Base-by-base conservation (phyloP, 148 eudicot species). In the Nepenthes mirabilis region DNA sequence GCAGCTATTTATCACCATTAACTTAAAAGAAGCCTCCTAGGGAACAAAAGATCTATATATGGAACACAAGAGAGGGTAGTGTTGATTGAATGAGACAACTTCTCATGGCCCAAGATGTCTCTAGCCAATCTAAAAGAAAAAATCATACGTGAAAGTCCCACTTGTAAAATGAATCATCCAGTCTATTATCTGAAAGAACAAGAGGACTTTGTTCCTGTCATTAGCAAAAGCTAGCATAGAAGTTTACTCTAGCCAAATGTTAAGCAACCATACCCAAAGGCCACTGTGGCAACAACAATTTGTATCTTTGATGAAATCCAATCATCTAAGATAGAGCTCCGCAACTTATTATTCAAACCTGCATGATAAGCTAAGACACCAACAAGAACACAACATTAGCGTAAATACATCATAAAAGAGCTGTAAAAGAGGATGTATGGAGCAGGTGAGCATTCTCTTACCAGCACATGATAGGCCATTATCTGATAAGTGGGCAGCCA, bases 211-310 rank as follows among this genome's bases (percentile, higher is more conserved):
- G 23, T 23, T 23, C 23, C 23, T 23, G 23, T 23, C 23, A 23
- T 23, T 23, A 23, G 23, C 23, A 23, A 23, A 23, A 23, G 23
- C 23, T 23, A 23, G 23, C 23, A 23, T 23, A 23, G 23, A 23
- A 40, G 6, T 40, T 40, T 8, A 40, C 8, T 3, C 8, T 40
- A 40, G 4, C 4, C 45, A 40, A 40, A 3, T 40, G 8, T 0
- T 40, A 47, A 32, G 23, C 9, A 56, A 43, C 36, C 74, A 52
- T 81, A 91, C 97, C 97, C 97, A 72, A 91, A 91, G 61, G 97
- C 97, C 64, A 91, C 97, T 56, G 97, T 91, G 33, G 97, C 97
- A 59, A 91, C 97, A 63, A 91, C 91, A 32, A 91, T 82, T 79
- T 85, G 95, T 63, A 76, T 83, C 79, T 78, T 91, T 33, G 93